Base-by-base conservation (phyloP, 352 stramenopile genomes). In the Pilasporangium apinafurcum region DNA sequence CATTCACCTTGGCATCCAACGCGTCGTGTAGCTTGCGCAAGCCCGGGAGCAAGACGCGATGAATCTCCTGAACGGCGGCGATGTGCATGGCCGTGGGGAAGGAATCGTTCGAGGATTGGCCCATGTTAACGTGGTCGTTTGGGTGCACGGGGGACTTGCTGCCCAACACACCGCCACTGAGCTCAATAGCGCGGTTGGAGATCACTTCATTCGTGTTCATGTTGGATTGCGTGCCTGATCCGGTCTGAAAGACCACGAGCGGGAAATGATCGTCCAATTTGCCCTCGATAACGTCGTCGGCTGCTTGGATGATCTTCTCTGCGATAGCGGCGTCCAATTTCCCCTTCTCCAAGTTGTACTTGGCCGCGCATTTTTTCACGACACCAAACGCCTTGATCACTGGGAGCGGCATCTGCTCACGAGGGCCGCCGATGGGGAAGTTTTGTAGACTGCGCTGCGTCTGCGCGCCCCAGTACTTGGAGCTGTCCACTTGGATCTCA, bases 21-120 rank as follows among this genome's bases (percentile, higher is more conserved):
- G 87, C 73, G 14, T 66, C 67, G 39, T 92, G 81, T 26, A 98
- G 65, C 26, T 79, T 73, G 48, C 80, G 60, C 8, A 96, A 67
- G 22, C 76, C 75, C 3, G 83, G 79, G 1, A 93, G 49, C 32
- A 92, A 44, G 32, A 86, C 64, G 34, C 74, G 65, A 32, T 85
- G 57, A 21, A 98, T 69, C 48, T 96, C 86, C 52, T 96, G 68
- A 12, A 95, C 89, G 14, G 75, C 70, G 3, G 86, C 83, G 68
- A 99, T 98, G 65, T 99, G 92, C 94, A 98, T 98, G 26, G 94
- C 95, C 14, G 93, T 98, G 0, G 95, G 95, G 59, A 97, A 98
- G 37, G 87, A 97, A 72, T 98, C 95, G 61, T 98, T 98, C 21
- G 70, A 95, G 31, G 82, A 97, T 62, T 98, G 95, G 43, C 92